Evolutionary conservation across 805 yeast species (phyloP).

Genomic region (Yarrowia osloensis): DNA sequence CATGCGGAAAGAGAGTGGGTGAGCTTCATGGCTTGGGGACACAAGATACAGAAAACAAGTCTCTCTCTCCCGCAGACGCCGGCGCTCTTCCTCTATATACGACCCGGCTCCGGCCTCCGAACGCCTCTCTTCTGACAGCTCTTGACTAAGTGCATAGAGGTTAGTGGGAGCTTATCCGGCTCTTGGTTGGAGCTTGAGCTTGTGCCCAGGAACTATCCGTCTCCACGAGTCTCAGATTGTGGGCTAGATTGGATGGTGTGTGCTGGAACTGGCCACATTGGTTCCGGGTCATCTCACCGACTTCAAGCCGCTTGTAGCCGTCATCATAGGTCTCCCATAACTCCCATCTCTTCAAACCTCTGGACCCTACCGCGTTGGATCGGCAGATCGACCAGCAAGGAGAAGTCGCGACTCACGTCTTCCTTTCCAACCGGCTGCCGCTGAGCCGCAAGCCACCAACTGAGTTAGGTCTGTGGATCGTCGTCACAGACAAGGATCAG

Average conservation of each 20-base stretch:
- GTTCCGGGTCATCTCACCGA: too few relatives aligned
- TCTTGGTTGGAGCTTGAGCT: slow-evolving; percentile 11
- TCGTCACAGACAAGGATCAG: not conserved
- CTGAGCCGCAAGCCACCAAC: slow-evolving; percentile 6
- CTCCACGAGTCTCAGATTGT: too few relatives aligned
- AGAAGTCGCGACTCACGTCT: slow-evolving; percentile 26
- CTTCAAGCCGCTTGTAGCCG: too few relatives aligned
- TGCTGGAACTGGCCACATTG: too few relatives aligned
- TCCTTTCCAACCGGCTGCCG: not conserved
- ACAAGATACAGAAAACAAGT: too few relatives aligned
- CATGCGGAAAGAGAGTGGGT: not conserved
- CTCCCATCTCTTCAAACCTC: not conserved
- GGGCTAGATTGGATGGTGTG: not conserved
- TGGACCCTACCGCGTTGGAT: slow-evolving; percentile 6
- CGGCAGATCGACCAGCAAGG: slow-evolving; percentile 22
- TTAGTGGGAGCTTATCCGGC: slow-evolving; percentile 7
- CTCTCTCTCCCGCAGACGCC: too few relatives aligned
- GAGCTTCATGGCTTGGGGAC: not conserved
- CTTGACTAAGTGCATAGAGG: slow-evolving; percentile 9
- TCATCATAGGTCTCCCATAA: too few relatives aligned
- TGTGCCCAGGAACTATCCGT: too few relatives aligned
- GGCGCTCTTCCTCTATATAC: not conserved
- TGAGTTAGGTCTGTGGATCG: not conserved
- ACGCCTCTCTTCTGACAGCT: not conserved
- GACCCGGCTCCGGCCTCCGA: not conserved